Conservation (phyloP, 257 asterid species). For the Ajuga chamaepitys region DNA sequence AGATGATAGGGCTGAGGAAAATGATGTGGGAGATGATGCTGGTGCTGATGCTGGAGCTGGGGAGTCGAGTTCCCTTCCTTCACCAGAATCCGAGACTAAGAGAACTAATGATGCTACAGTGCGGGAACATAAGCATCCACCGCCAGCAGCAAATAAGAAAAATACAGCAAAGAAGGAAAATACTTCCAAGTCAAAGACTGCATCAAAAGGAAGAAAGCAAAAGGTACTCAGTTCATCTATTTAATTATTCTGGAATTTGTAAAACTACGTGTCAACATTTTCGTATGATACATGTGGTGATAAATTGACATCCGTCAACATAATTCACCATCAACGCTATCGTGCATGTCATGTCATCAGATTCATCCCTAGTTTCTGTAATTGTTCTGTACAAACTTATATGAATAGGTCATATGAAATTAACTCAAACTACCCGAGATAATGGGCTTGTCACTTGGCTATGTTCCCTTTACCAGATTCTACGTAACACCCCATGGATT, state of each 20-base stretch:
- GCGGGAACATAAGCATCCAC: constrained; percentile 28
- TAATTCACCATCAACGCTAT: not conserved
- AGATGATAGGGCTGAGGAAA: constrained; percentile 22
- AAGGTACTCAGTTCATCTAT: constrained; percentile 43
- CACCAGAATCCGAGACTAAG: constrained; percentile 28
- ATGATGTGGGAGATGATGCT: constrained; percentile 28
- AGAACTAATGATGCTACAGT: constrained; percentile 33
- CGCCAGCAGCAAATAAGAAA: constrained; percentile 37
- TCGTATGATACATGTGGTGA: not conserved
- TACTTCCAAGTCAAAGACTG: constrained; percentile 39
- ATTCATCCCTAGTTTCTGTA: not conserved
- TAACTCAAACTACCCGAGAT: not conserved
- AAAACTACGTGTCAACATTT: not conserved
- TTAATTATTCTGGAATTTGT: not conserved
- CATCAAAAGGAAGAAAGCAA: constrained; percentile 66
- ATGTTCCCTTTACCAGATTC: not conserved
- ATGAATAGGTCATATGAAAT: too few species aligned
- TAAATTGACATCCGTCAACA: not conserved
- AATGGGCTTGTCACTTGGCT: not conserved
- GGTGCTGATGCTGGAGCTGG: too few species aligned
- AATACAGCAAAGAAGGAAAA: constrained; percentile 44
- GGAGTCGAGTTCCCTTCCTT: constrained; percentile 32
- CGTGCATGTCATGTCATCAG: not conserved
- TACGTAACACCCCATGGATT: not conserved
- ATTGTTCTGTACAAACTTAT: not conserved